phyloP scores from a whole-genome alignment of 2,329 filamentous ascomycete species.

The Zasmidium angulare region DNA sequence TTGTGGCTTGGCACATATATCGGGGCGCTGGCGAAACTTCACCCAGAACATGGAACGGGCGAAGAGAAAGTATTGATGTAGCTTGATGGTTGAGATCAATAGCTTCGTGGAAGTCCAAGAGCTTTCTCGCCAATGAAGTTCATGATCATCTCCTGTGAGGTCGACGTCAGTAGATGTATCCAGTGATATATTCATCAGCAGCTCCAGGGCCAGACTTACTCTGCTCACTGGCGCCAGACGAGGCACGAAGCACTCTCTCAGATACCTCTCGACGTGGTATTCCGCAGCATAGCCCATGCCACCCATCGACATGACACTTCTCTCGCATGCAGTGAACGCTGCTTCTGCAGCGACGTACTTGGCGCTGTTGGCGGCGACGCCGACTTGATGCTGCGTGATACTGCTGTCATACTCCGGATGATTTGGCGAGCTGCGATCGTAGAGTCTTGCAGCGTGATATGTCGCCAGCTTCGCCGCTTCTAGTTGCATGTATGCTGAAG shows the following conservation, averaged over 20 bases:
- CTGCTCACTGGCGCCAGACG: slow-evolving; percentile 60
- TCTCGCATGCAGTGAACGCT: slow-evolving; percentile 60
- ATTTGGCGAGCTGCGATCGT: slow-evolving; percentile 48
- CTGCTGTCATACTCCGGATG: slow-evolving; percentile 34
- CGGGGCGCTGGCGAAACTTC: too few species aligned
- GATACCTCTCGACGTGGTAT: slow-evolving; percentile 62
- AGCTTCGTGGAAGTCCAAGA: slow-evolving; percentile 66
- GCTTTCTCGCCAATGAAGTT: slow-evolving; percentile 71
- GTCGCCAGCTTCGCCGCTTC: slow-evolving; percentile 62
- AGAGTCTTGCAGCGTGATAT: slow-evolving; percentile 60
- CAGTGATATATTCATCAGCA: neutral
- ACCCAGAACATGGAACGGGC: too few species aligned
- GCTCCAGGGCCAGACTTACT: slow-evolving; percentile 34
- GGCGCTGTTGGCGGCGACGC: slow-evolving; percentile 57
- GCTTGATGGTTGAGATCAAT: slow-evolving; percentile 41
- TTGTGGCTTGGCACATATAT: too few species aligned
- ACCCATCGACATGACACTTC: slow-evolving; percentile 58
- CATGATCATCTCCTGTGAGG: slow-evolving; percentile 67
- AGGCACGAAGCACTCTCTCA: slow-evolving; percentile 60
- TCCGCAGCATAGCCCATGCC: slow-evolving; percentile 65
- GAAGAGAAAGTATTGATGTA: too few species aligned
- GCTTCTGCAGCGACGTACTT: slow-evolving; percentile 63
- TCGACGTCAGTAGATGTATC: neutral
- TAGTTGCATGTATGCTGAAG: slow-evolving; percentile 60
- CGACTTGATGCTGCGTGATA: slow-evolving; percentile 48